phyloP scores from a whole-genome alignment of 2,329 filamentous ascomycete genomes.

The Pseudogymnoascus sp. region DNA sequence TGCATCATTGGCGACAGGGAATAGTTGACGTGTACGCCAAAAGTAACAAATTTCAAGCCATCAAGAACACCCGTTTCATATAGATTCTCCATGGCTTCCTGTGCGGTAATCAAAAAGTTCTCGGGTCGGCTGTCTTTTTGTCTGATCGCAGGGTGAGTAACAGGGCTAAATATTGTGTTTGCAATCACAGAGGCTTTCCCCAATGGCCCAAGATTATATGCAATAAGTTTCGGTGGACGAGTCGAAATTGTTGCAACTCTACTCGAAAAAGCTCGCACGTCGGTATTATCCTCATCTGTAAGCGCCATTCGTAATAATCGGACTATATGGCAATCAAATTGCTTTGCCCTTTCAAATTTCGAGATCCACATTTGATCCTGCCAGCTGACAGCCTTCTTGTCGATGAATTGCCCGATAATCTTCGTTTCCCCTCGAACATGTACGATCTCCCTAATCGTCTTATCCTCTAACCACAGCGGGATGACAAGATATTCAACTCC shows the following conservation, averaged over 20 bases:
- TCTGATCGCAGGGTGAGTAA: slow-evolving; percentile 40
- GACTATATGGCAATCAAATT: slow-evolving; percentile 32
- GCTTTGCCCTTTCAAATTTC: not conserved
- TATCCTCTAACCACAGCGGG: not conserved
- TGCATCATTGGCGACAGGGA: slow-evolving; percentile 70
- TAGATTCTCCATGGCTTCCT: slow-evolving; percentile 54
- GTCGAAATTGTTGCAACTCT: not conserved
- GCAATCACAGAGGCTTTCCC: slow-evolving; percentile 49
- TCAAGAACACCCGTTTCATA: slow-evolving; percentile 60
- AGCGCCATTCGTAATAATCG: slow-evolving; percentile 38
- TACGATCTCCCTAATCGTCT: not conserved
- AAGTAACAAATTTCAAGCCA: slow-evolving; percentile 61
- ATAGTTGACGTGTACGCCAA: slow-evolving; percentile 62
- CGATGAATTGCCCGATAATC: not conserved
- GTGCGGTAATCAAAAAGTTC: slow-evolving; percentile 12
- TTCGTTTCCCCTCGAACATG: not conserved
- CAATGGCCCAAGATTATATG: slow-evolving; percentile 48
- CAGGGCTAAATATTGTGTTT: slow-evolving; percentile 50
- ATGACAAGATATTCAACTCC: slow-evolving; percentile 56
- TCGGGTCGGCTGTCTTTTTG: not conserved
- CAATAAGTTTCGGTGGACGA: slow-evolving; percentile 32
- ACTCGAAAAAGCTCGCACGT: slow-evolving; percentile 20
- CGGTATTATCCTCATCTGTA: slow-evolving; percentile 19
- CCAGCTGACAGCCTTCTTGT: not conserved
- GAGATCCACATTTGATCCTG: slow-evolving; percentile 1